These are phyloP conservation scores for Tylopilus rubrobrunneus DNA, from an alignment of 768 basidiomycete genomes.

Conservation along the genomic window DNA sequence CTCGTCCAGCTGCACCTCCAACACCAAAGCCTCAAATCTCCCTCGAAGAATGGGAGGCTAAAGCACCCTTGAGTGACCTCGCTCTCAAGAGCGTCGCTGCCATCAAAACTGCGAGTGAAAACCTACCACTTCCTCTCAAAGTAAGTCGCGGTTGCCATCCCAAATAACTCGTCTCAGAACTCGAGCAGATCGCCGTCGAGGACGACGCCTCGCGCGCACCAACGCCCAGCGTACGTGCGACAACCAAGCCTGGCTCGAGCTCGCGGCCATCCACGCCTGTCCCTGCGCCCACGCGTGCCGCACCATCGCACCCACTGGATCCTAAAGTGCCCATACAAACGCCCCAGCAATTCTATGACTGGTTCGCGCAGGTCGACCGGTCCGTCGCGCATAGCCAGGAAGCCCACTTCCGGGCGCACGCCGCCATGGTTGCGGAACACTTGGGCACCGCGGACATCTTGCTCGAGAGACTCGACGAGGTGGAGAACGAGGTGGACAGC, in stretches of 20 bases:
- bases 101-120: conserved; percentile 60
- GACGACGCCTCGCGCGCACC: conserved; percentile 33
- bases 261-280: conserved; percentile 47
- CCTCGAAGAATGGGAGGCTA: conserved; percentile 90
- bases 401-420: conserved; percentile 83
- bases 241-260: conserved; percentile 37
- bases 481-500: conserved; percentile 67
- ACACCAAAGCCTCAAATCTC: conserved; percentile 46
- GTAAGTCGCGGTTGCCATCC: conserved; percentile 38
- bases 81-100: conserved; percentile 62
- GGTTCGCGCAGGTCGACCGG: conserved; percentile 86
- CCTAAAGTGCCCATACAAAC: conserved; percentile 80
- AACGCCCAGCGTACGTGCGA: conserved; percentile 34
- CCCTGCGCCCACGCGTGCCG: conserved; percentile 16
- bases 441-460: conserved; percentile 74
- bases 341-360: conserved; percentile 96
- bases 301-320: conserved; percentile 53
- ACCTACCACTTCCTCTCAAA: conserved; percentile 67
- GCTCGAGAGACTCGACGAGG: conserved; percentile 64
- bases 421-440: conserved; percentile 72
- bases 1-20: conserved; percentile 25
- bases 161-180: conserved; percentile 26
- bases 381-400: conserved; percentile 93
- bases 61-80: conserved; percentile 68
- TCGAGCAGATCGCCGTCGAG: conserved; percentile 41